Evolutionary conservation across 768 basidiomycete genomes (phyloP), one percentile per base, ranked within the genome.

Genomic region (Punctularia strigosozonata): DNA sequence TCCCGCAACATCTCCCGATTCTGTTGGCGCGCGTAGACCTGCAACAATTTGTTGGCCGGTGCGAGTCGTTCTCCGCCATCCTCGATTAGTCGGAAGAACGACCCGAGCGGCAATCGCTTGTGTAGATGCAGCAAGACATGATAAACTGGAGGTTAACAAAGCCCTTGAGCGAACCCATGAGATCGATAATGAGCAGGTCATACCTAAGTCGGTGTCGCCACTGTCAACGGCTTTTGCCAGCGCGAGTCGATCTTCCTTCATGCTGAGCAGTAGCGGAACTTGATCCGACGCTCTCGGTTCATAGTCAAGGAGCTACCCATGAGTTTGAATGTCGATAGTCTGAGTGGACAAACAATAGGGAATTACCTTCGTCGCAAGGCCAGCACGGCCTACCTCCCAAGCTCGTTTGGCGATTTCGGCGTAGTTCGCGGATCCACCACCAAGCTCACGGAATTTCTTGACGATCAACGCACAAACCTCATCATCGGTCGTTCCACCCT

Each of bases 361-460:
- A 43, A 47, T 28, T 18, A 88, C 90, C 74, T 84, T 85, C 2
- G 88, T 89, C 1, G 90, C 91, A 36, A 97, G 61, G 31, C 75
- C 72, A 2, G 71, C 69, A 40, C 89, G 59, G 1, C 92, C 91
- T 13, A 79, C 76, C 53, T 87, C 80, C 91, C 92, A 98, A 22
- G 94, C 92, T 33, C 80, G 77, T 56, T 78, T 79, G 3, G 95
- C 91, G 46, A 98, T 90, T 43, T 95, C 94, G 6, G 92, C 91
- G 55, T 90, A 97, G 51, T 85, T 89, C 14, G 95, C 88, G 6
- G 75, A 75, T 1, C 67, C 70, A 14, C 79, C 75, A 14, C 87
- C 87, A 26, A 92, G 66, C 41, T 74, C 75, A 54, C 84, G 72
- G 37, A 97, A 90, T 56, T 98, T 97, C 49, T 80, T 77, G 4